Base-by-base conservation (phyloP, 129 eudicot species). In the Lonicera japonica region DNA sequence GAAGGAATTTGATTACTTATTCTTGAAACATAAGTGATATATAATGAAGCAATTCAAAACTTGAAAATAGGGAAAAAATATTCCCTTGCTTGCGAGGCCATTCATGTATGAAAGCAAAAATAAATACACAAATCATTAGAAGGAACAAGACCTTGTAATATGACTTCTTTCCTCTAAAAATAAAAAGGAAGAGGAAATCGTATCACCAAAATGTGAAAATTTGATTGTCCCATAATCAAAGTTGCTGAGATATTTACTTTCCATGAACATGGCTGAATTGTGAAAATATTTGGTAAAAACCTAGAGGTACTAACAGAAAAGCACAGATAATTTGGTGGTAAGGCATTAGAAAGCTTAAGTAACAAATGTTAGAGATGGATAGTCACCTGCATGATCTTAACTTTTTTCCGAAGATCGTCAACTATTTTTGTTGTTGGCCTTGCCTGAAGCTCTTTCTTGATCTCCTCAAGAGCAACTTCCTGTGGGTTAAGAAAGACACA, bases 331-430 rank as follows among this genome's bases (percentile, higher is more conserved):
- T 15, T 24, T 63, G 23, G 10, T 63, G 4, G 4, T 13, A 24
- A 24, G 18, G 58, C 15, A 25, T 16, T 19, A 63, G 36, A 18
- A 48, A 22, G 17, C 11, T 2, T n/a, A 5, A 25, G n/a, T 17
- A 19, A 50, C 16, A 23, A n/a, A 29, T 1, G 36, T 29, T 16
- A 70, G 22, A 74, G 58, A 45, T 53, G 60, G 45, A 64, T 25
- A 21, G 63, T 38, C 59, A 87, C 99, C 99, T 94, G 99, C 82
- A 94, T 71, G 47, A 94, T 94, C 74, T 94, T 83, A 17, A 94
- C 88, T 76, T 94, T 94, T 76, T 94, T 94, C 52, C 96, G 95
- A 65, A 94, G 79, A 73, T 94, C 96, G 8, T 94, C 94, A 17
- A 94, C 92, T 68, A 88, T 63, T 61, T 94, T 94, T 48, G 73